Evolutionary conservation across 1,139 yeast genomes (phyloP), one percentile per base, ranked within the genome.

Genomic region (Pichia sp.): DNA sequence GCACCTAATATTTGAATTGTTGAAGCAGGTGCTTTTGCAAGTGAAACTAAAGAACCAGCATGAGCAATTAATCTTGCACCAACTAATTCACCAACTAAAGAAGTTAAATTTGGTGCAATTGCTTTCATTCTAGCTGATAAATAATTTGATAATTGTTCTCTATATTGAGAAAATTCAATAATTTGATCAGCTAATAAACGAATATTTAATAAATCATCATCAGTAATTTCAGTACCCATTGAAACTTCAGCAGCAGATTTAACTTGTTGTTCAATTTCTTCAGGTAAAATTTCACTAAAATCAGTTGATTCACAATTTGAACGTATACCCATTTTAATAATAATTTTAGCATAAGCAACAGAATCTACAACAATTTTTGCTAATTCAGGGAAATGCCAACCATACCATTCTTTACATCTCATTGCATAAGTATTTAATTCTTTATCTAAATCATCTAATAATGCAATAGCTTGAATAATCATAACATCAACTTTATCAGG

Each of bases 381-480:
- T 79, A 92, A 80, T 73, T 92, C 99, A 40, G 99, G 99, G 82
- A 92, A 94, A 70, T 92, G 99, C 99, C 99, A 92, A 58, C 98
- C 97, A 73, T 94, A 92, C 99, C 99, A 92, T 75, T 92, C 99
- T 75, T 90, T 90, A 67, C 82, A 80, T 75, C 99, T 83, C 99
- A 92, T 92, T 59, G 97, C 92, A 65, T 87, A 92, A 46, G 97
- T 94, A 75, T 92, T 92, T 64, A 92, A 79, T 68, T 94, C 98
- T 74, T 92, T 92, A 74, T 92, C 98, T 65, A 92, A 80, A 68
- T 94, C 96, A 65, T 92, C 99, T 65, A 92, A 78, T 58, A 94
- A 75, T 35, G 98, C 96, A 72, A 92, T 92, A 51, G 98, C 98
- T 76, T 94, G 98, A 56, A 92, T 95, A 68, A 92, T 89, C 96